These are phyloP conservation scores for Carnegiea gigantea DNA, from an alignment of 179 eudicot genomes.

Conservation along the genomic window DNA sequence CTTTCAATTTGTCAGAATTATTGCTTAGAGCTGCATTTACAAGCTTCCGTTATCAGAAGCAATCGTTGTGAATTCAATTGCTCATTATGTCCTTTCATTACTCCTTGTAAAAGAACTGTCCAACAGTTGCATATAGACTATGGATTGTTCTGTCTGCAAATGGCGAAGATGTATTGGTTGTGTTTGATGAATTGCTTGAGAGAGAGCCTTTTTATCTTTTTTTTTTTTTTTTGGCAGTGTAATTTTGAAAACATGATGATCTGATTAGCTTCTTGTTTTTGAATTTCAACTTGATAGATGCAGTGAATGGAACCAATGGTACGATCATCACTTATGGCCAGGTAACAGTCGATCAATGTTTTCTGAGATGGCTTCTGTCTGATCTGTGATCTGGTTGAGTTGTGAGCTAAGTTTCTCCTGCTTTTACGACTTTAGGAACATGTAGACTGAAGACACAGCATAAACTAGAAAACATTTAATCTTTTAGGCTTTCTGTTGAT, in stretches of 20 bases:
- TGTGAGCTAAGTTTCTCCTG: not conserved
- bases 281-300: constrained; percentile 42
- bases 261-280: not conserved
- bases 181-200: constrained; percentile 2
- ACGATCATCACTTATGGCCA: constrained; percentile 86
- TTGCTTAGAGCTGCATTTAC: not conserved
- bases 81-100: too few species aligned
- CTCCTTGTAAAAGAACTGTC: too few species aligned
- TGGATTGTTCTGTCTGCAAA: not conserved
- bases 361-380: not conserved
- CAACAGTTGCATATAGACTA: too few species aligned
- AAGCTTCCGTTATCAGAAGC: not conserved
- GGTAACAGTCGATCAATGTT: constrained; percentile 37
- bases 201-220: not conserved
- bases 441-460: not conserved
- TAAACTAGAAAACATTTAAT: constrained; percentile 3
- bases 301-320: constrained; percentile 66
- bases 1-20: not conserved
- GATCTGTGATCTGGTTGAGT: not conserved
- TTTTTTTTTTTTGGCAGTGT: not conserved
- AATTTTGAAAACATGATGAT: constrained; percentile 2
- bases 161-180: not conserved
- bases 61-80: not conserved
- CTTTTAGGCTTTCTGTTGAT: not conserved
- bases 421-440: not conserved